Percentiles rank a stretch among this genome's conserved stretches.
These are phyloP conservation scores for Leishmania braziliensis DNA, from an alignment of 208 protist species.

Conservation along the genomic window DNA sequence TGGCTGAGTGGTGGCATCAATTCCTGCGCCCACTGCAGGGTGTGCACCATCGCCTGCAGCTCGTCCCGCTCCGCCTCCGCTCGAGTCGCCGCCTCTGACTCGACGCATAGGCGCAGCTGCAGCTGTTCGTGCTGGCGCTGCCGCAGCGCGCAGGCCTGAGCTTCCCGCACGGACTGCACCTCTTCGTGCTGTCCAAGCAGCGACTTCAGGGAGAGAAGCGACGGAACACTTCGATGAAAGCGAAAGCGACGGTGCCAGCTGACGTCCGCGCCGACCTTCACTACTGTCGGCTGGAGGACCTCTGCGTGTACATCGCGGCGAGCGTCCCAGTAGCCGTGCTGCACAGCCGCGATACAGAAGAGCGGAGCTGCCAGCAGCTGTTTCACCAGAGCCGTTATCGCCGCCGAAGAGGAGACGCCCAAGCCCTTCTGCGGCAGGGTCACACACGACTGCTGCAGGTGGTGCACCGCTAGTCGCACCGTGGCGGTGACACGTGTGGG, in stretches of 20 bases:
- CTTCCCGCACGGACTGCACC: conserved; percentile 28
- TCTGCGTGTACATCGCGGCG: conserved; percentile 62
- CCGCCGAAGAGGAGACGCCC: neutral
- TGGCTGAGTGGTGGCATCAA: conserved; percentile 5
- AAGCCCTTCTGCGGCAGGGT: neutral
- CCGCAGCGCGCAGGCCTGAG: conserved; percentile 19
- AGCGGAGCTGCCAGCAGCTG: conserved; percentile 56
- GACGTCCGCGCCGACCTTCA: conserved; percentile 65
- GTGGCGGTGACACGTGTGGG: conserved; percentile 12
- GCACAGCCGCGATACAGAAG: conserved; percentile 44
- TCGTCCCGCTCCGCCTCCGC: conserved; percentile 29
- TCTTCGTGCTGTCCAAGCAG: conserved; percentile 69
- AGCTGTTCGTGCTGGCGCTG: conserved; percentile 34
- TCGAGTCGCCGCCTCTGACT: conserved; percentile 44
- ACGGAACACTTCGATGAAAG: conserved; percentile 61
- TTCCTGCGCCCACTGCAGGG: conserved; percentile 20
- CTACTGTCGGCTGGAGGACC: conserved; percentile 56
- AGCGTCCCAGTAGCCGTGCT: conserved; percentile 69
- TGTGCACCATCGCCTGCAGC: conserved; percentile 16
- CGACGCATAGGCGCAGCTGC: conserved; percentile 37
- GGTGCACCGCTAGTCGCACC: conserved; percentile 23
- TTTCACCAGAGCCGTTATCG: neutral
- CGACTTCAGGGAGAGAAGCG: conserved; percentile 46
- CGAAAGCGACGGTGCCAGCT: conserved; percentile 34
- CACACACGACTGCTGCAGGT: conserved; percentile 16